These are phyloP conservation scores for Myriangium duriaei DNA, from an alignment of 2,329 filamentous ascomycete genomes.

Conservation along the genomic window DNA sequence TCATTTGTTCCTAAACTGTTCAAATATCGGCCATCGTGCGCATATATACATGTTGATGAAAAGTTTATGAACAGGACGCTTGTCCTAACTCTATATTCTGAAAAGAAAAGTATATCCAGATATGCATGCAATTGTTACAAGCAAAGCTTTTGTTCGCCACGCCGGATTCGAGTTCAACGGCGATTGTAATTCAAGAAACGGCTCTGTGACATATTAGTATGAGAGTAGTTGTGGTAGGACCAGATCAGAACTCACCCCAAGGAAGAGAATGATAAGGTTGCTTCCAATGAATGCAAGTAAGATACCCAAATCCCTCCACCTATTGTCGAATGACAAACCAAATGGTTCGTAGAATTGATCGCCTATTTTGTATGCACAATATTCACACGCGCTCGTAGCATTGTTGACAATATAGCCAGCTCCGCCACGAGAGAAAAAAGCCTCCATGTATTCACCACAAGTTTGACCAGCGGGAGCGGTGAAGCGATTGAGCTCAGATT, in stretches of 20 bases:
- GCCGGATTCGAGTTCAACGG: no score
- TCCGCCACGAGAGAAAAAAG: slow-evolving; percentile 57
- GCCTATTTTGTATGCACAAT: slow-evolving; percentile 69
- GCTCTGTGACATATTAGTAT: slow-evolving; percentile 18
- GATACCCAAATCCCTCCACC: slow-evolving; percentile 78
- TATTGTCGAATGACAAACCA: slow-evolving; percentile 50
- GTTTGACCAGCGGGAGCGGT: slow-evolving; percentile 50
- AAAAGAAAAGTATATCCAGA: no score
- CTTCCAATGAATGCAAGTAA: slow-evolving; percentile 62
- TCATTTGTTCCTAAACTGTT: no score
- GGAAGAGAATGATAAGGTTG: slow-evolving; percentile 55
- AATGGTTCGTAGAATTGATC: slow-evolving; percentile 67
- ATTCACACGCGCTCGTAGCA: slow-evolving; percentile 55
- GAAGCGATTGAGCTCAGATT: slow-evolving; percentile 55
- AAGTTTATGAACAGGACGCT: no score
- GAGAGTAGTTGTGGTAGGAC: neutral
- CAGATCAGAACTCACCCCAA: slow-evolving; percentile 34
- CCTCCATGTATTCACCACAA: slow-evolving; percentile 63
- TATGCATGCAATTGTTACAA: no score
- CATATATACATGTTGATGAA: no score
- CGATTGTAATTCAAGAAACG: slow-evolving; percentile 35
- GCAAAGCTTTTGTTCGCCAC: no score
- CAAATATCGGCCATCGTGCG: no score
- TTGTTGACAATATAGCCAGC: slow-evolving; percentile 60
- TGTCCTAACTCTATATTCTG: no score